Evolutionary conservation across 805 yeast genomes (phyloP).

Genomic region (Candida patagonica): DNA sequence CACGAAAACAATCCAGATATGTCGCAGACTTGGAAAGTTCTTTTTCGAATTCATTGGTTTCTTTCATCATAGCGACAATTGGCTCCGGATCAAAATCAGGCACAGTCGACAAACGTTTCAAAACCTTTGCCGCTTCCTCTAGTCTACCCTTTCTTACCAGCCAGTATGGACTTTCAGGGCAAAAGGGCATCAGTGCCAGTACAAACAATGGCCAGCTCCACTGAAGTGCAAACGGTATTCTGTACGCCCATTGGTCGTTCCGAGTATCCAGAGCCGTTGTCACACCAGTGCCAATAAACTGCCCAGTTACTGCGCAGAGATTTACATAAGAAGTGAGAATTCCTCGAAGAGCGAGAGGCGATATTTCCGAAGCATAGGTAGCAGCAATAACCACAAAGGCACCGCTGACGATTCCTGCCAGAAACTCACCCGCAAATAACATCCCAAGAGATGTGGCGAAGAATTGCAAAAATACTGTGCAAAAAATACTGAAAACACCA

Average conservation of each 20-base stretch:
- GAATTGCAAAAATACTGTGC: slow-evolving; percentile 21
- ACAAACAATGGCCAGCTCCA: slow-evolving; percentile 53
- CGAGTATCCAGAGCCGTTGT: slow-evolving; percentile 23
- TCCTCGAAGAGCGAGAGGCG: slow-evolving; percentile 41
- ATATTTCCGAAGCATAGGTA: slow-evolving; percentile 45
- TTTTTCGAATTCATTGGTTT: slow-evolving; percentile 33
- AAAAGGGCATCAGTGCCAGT: slow-evolving; percentile 24
- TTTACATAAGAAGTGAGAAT: slow-evolving; percentile 44
- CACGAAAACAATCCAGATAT: slow-evolving; percentile 38
- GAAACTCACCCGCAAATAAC: slow-evolving; percentile 30
- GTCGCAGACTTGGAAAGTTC: slow-evolving; percentile 7
- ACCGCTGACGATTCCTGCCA: slow-evolving; percentile 41
- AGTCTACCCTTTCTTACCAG: slow-evolving; percentile 33
- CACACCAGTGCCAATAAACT: slow-evolving; percentile 45
- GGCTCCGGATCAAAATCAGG: slow-evolving; percentile 15
- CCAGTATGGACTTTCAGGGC: slow-evolving; percentile 50
- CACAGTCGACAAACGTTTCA: slow-evolving; percentile 27
- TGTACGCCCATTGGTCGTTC: slow-evolving; percentile 34
- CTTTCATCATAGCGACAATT: slow-evolving; percentile 32
- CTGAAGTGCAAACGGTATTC: slow-evolving; percentile 48
- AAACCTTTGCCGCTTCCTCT: slow-evolving; percentile 34
- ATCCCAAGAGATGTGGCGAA: slow-evolving; percentile 33
- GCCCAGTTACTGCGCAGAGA: slow-evolving; percentile 49
- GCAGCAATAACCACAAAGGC: slow-evolving; percentile 41
- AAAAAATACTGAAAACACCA: slow-evolving; percentile 22